Conservation (phyloP, 2,329 filamentous ascomycete species). For the Dissoconium aciculare region DNA sequence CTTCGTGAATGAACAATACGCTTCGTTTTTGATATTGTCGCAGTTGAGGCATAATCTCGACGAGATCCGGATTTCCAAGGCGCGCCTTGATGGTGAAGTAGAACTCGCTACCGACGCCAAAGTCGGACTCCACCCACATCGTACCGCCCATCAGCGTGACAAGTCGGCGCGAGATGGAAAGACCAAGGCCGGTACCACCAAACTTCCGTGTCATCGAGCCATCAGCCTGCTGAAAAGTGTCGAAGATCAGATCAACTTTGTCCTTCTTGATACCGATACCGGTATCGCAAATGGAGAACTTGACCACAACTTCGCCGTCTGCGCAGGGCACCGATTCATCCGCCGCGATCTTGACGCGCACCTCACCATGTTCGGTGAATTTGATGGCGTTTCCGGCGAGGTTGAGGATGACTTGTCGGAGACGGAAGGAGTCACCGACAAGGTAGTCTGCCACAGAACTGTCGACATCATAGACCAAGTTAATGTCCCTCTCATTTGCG, state of each 20-base stretch:
- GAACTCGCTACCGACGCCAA: conserved; percentile 83
- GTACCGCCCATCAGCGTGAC: conserved; percentile 94
- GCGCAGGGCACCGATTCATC: background rate
- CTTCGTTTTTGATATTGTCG: conserved; percentile 84
- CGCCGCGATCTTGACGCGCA: conserved; percentile 79
- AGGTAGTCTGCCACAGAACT: conserved; percentile 89
- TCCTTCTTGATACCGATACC: conserved; percentile 93
- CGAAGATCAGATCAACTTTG: conserved; percentile 93
- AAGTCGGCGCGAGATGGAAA: conserved; percentile 88
- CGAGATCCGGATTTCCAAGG: conserved; percentile 63
- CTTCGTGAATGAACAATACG: conserved; percentile 88
- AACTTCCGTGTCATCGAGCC: conserved; percentile 94
- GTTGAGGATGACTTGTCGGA: conserved; percentile 93
- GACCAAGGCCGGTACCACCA: conserved; percentile 79
- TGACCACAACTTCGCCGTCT: conserved; percentile 72
- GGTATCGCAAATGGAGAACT: conserved; percentile 90
- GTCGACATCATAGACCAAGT: conserved; percentile 85
- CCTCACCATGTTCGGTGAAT: conserved; percentile 92
- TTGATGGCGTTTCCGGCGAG: conserved; percentile 97
- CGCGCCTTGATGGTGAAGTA: conserved; percentile 91
- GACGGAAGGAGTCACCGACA: conserved; percentile 87
- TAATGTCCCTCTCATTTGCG: conserved; percentile 88
- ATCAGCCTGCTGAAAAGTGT: conserved; percentile 97
- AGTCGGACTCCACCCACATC: conserved; percentile 88
- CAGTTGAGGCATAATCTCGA: conserved; percentile 66